A percentile compares a stretch with the other conserved stretches of the same genome.
Evolutionary conservation across 164 flowering plant species (phyloP).

Genomic region (Amborella trichopoda): DNA sequence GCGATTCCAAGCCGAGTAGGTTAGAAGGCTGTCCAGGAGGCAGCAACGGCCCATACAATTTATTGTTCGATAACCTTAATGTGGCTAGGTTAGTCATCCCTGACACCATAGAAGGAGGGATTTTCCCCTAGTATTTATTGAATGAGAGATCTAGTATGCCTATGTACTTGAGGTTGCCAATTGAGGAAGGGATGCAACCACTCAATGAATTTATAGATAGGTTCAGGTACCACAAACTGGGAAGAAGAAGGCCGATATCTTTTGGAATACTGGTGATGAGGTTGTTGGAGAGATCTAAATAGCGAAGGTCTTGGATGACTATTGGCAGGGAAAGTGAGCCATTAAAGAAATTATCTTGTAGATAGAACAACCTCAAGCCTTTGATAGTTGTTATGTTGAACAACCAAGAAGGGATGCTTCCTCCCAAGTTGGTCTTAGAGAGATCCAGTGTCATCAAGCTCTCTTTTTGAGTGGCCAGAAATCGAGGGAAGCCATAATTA

Average conservation of each 20-base stretch:
- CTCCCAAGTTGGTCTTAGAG: slow-evolving; percentile 2
- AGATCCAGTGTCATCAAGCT: slow-evolving; percentile 3
- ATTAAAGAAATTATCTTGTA: too few relatives aligned
- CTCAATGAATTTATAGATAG: neutral
- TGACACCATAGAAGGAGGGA: slow-evolving; percentile 4
- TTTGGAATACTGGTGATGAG: neutral
- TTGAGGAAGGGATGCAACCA: slow-evolving; percentile 1
- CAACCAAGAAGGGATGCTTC: slow-evolving; percentile 4
- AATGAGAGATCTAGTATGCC: slow-evolving; percentile 7
- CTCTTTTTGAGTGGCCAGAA: slow-evolving; percentile 2
- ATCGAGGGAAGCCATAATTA: neutral
- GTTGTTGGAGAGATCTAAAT: neutral
- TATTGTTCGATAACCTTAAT: too few relatives aligned
- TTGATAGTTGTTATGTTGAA: too few relatives aligned
- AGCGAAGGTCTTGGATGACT: neutral
- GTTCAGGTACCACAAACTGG: neutral
- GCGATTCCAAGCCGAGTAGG: neutral
- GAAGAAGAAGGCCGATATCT: neutral
- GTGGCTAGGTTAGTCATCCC: too few relatives aligned
- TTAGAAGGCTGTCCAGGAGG: too few relatives aligned
- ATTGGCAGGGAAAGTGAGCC: too few relatives aligned
- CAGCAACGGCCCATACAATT: too few relatives aligned
- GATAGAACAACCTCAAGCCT: too few relatives aligned
- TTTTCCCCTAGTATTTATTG: neutral
- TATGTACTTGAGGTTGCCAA: slow-evolving; percentile 11